Evolutionary conservation across 371 early-diverging fungal genomes (phyloP).

Genomic region (Mortierella sp.): DNA sequence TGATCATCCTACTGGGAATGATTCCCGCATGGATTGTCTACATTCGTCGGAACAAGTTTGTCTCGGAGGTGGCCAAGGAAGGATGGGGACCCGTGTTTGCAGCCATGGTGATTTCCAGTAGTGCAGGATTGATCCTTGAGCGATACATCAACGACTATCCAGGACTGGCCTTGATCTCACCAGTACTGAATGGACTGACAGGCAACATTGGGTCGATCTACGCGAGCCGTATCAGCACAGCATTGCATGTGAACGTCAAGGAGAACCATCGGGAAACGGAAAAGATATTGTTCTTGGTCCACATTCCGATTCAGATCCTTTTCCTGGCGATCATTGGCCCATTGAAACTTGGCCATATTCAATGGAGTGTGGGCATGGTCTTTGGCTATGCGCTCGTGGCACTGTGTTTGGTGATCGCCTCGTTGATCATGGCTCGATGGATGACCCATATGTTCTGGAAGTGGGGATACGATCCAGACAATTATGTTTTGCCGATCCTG

Average conservation of each 20-base stretch:
- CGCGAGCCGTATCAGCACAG: conserved; percentile 82
- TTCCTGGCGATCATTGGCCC: conserved; percentile 69
- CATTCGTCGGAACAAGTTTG: conserved; percentile 68
- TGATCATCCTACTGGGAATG: conserved; percentile 57
- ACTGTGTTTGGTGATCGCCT: conserved; percentile 53
- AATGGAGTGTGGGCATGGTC: conserved; percentile 31
- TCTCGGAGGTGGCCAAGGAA: conserved; percentile 67
- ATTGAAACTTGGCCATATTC: conserved; percentile 61
- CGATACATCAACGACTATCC: conserved; percentile 72
- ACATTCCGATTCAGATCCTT: conserved; percentile 74
- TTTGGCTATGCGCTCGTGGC: conserved; percentile 56
- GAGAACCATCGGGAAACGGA: conserved; percentile 66
- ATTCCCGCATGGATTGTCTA: conserved; percentile 65
- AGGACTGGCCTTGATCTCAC: conserved; percentile 78
- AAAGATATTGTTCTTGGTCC: conserved; percentile 70
- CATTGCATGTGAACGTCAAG: conserved; percentile 67
- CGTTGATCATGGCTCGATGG: conserved; percentile 63
- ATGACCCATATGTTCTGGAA: conserved; percentile 74
- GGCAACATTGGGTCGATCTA: conserved; percentile 88
- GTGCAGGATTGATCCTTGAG: conserved; percentile 83
- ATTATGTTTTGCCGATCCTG: conserved; percentile 81
- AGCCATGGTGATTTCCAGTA: conserved; percentile 80
- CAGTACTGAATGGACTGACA: conserved; percentile 76
- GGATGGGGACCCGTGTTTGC: conserved; percentile 82
- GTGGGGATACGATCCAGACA: conserved; percentile 81